Base-by-base conservation (phyloP, 768 basidiomycete genomes). In the Russula brevipes region DNA sequence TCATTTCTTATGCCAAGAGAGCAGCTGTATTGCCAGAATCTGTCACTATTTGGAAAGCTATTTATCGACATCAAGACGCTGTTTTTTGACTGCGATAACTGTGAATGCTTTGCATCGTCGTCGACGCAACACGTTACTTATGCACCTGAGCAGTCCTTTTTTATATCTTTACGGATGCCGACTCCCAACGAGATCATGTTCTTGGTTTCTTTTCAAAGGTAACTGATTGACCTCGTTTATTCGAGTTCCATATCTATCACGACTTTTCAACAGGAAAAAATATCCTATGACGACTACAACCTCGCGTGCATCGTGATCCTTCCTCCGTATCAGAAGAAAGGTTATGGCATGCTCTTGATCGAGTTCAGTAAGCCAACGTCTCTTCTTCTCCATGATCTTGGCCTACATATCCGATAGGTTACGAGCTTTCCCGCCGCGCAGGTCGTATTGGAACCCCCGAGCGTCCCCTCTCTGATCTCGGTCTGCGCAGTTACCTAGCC, bases 21-120 rank as follows among this genome's bases (percentile, higher is more conserved):
- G 3, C 71, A 98, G 96, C 80, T 98, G 5, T 98, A 95, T 71
- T 98, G 95, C 73, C 96, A 98, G 73, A 96, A 96, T 70, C 77
- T 99, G 36, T 89, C 94, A 17, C 80, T 98, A 7, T 98, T 98
- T 70, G 96, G 95, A 36, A 98, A 98, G 74, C 79, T 98, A n/a
- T 98, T 99, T 73, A 98, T 98, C 70, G 97, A 98, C 70, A 89
- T 95, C 66, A 99, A 99, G 76, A 96, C 95, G 11, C 76, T 95
- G 16, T 95, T 91, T 75, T 96, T 93, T 70, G 92, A 95, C 70
- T 86, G 85, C 63, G 89, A 92, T 68, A 90, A 89, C 69, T 91
- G 92, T 91, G 66, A 64, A 88, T 69, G 3, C 24, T 12, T 12
- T 19, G 33, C n/a, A 4, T 39, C 33, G 24, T 6, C 47, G 39